Base-by-base conservation (phyloP, 331 rosid species). In the Stylosanthes scabra region DNA sequence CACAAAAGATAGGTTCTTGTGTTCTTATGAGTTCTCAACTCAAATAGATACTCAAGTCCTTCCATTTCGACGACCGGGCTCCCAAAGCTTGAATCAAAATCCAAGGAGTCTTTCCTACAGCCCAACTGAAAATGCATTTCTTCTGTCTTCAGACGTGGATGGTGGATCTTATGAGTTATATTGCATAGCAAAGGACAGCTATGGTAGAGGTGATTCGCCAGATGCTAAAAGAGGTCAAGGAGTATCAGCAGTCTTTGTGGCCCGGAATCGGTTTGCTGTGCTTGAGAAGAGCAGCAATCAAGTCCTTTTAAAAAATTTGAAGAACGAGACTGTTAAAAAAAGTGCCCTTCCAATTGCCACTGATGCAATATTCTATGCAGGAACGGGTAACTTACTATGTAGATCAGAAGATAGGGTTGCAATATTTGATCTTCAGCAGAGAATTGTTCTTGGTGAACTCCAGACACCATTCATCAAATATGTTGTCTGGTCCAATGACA, bases 321-420 rank as follows among this genome's bases (percentile, higher is more conserved):
- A 85, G 63, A 95, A 95, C 61, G 99, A 95, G 76, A 68, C 81
- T 34, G 89, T 92, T 29, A 95, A 95, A 80, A 92, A 87, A 81
- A 80, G 91, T 67, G 77, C 39, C 71, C 93, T 95, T 55, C 99
- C 99, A 0, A 75, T 88, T 68, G 82, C 83, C 54, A 83, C 91
- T 6, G 99, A 95, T 82, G 96, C 98, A 27, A 84, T 95, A 81
- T 95, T 95, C 83, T 92, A 90, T 78, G 99, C 98, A 3, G 99
- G 99, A 83, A 86, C 99, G 11, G 93, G 97, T 66, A 92, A 87
- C 86, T 57, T 95, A 70, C 83, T 95, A 12, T 95, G 99, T 71
- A 87, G 96, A 76, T 83, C 97, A 7, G 99, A 92, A 74, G 99
- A 95, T 82, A 87, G 88, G 85, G 97, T 95, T 60, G 86, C 81